These are phyloP conservation scores for Anacardium occidentale DNA, from an alignment of 345 rosid genomes.

Conservation along the genomic window DNA sequence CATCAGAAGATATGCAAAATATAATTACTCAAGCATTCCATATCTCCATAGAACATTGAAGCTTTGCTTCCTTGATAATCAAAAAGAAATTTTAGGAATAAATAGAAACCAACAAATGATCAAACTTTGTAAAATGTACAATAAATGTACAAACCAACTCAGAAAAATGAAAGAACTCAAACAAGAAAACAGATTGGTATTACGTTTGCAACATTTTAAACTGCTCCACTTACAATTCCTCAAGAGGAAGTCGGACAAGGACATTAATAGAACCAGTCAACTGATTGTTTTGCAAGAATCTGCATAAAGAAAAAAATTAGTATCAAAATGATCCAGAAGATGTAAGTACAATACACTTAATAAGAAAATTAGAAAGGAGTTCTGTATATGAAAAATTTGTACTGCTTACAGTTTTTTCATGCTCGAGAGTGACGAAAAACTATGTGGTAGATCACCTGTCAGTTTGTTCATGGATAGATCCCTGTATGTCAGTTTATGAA, in stretches of 20 bases:
- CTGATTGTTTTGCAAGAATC: conserved; percentile 75
- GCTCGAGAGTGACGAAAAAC: conserved; percentile 59
- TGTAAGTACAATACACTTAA: neutral
- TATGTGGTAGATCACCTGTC: conserved; percentile 67
- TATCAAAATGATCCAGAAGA: conserved; percentile 1
- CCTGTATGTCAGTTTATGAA: conserved; percentile 43
- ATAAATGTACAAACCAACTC: neutral
- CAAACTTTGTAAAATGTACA: too few species aligned
- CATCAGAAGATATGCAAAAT: too few species aligned
- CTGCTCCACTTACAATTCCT: conserved; percentile 59
- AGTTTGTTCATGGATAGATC: conserved; percentile 76
- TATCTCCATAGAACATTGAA: neutral
- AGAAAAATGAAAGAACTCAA: neutral
- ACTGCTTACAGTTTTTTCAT: conserved; percentile 61
- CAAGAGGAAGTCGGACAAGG: conserved; percentile 67
- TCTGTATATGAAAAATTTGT: neutral
- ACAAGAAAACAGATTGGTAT: neutral
- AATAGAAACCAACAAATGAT: neutral
- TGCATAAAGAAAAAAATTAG: conserved; percentile 23
- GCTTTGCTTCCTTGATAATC: neutral
- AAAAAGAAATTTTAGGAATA: neutral
- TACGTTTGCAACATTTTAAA: neutral
- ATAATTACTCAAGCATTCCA: neutral
- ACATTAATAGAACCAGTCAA: conserved; percentile 69
- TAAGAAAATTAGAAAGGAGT: too few species aligned